phyloP scores from a whole-genome alignment of 345 rosid genomes.

The Kernera saxatilis region DNA sequence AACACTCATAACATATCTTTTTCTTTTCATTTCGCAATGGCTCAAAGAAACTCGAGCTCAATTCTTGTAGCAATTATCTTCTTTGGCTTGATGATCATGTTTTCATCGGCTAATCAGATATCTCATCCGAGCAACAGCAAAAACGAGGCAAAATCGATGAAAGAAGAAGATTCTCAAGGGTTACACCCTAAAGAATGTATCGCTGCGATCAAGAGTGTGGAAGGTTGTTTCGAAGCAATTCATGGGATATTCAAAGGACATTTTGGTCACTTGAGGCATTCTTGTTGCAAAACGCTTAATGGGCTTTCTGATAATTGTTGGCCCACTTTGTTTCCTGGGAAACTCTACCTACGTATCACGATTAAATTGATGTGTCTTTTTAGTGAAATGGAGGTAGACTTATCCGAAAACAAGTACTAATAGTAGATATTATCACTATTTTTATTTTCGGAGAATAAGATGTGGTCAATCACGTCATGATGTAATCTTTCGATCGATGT shows the following conservation, averaged over 20 bases:
- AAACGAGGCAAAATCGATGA: background rate
- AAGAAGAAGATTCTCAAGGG: background rate
- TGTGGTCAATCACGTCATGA: background rate
- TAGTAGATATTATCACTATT: background rate
- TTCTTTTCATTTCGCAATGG: background rate
- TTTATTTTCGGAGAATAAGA: background rate
- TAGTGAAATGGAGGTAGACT: background rate
- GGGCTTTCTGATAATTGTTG: constrained; percentile 19
- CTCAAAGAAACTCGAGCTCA: background rate
- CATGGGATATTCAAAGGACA: background rate
- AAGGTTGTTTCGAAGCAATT: constrained; percentile 3
- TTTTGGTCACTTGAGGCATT: background rate
- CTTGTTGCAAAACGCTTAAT: constrained; percentile 14
- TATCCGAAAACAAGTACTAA: background rate
- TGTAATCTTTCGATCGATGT: too few species aligned
- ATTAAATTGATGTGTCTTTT: background rate
- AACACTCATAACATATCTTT: background rate
- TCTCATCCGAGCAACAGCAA: background rate
- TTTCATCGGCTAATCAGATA: background rate
- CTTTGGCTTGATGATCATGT: background rate
- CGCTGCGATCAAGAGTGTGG: constrained; percentile 7
- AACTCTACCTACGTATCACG: background rate
- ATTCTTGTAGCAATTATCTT: background rate
- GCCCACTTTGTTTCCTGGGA: background rate
- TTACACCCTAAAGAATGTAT: background rate